Conservation (phyloP, 2,329 filamentous ascomycete genomes). For the Xylariomycetidae sp. region DNA sequence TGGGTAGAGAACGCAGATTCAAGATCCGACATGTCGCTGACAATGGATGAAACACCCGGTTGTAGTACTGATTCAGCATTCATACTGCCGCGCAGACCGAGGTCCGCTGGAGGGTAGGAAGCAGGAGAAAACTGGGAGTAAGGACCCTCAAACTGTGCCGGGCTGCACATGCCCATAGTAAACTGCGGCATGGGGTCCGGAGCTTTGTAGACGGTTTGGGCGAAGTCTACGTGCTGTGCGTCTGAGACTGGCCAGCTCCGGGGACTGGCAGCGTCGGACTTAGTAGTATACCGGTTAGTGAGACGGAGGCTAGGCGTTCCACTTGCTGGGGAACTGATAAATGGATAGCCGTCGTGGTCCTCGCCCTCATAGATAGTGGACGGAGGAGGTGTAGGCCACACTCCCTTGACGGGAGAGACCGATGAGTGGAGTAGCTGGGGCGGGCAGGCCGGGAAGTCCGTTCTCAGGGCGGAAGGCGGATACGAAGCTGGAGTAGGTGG, state of each 20-base stretch:
- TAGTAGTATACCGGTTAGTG: constrained; percentile 3
- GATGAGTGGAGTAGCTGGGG: constrained; percentile 14
- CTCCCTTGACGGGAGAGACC: constrained; percentile 16
- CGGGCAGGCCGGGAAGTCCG: too few species aligned
- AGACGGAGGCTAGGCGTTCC: constrained; percentile 6
- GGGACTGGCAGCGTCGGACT: constrained; percentile 21
- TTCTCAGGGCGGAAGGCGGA: too few species aligned
- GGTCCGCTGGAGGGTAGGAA: constrained; percentile 2
- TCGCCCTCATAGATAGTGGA: constrained; percentile 28
- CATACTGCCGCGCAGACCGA: constrained; percentile 1
- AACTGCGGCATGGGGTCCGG: constrained; percentile 5
- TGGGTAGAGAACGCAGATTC: constrained; percentile 4
- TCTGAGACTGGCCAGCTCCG: constrained; percentile 22
- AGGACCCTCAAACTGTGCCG: constrained; percentile 9
- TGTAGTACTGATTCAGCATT: constrained; percentile 6
- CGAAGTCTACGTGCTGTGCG: constrained; percentile 10
- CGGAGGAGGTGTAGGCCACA: constrained; percentile 31
- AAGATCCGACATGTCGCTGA: constrained; percentile 4
- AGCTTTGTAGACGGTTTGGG: constrained; percentile 9
- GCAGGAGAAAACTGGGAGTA: constrained; percentile 8
- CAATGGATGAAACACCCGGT: constrained; percentile 5
- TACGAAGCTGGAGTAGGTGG: too few species aligned
- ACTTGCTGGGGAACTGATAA: constrained; percentile 26
- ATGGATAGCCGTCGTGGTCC: constrained; percentile 32
- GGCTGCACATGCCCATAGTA: constrained; percentile 4